phyloP scores from a whole-genome alignment of 441 rosid genomes.

The Corymbia calophylla region DNA sequence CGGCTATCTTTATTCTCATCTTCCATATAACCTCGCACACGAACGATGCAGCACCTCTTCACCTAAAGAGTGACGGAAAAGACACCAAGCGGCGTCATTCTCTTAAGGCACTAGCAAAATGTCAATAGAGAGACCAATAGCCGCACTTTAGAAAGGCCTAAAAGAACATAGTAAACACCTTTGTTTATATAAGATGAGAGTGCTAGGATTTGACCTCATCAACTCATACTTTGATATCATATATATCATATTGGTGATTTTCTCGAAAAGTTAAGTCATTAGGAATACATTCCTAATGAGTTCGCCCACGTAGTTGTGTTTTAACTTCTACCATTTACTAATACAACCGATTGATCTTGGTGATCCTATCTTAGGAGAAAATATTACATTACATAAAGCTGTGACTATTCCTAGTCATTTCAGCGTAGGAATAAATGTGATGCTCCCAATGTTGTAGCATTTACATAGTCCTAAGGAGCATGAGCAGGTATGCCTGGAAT shows the following conservation, averaged over 20 bases:
- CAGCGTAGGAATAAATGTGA: neutral
- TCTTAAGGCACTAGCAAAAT: neutral
- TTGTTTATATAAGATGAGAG: neutral
- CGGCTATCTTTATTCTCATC: neutral
- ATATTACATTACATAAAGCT: neutral
- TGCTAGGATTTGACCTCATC: neutral
- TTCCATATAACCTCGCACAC: neutral
- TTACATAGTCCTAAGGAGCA: constrained; percentile 40
- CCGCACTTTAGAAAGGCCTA: neutral
- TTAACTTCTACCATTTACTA: neutral
- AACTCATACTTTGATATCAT: neutral
- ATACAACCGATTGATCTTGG: neutral
- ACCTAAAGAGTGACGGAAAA: neutral
- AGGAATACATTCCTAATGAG: neutral
- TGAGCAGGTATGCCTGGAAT: constrained; percentile 60
- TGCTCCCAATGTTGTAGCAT: neutral
- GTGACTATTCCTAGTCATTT: neutral
- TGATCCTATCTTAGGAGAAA: neutral
- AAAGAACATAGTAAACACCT: neutral
- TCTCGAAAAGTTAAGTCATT: neutral
- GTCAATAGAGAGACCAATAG: neutral
- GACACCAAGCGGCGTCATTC: neutral
- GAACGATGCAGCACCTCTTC: neutral
- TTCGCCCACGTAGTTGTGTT: neutral
- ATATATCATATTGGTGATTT: neutral